A percentile compares a stretch with the other conserved stretches of the same genome.
These are phyloP conservation scores for Fusarium agapanthi DNA, from an alignment of 2,329 filamentous ascomycete species.

Conservation along the genomic window DNA sequence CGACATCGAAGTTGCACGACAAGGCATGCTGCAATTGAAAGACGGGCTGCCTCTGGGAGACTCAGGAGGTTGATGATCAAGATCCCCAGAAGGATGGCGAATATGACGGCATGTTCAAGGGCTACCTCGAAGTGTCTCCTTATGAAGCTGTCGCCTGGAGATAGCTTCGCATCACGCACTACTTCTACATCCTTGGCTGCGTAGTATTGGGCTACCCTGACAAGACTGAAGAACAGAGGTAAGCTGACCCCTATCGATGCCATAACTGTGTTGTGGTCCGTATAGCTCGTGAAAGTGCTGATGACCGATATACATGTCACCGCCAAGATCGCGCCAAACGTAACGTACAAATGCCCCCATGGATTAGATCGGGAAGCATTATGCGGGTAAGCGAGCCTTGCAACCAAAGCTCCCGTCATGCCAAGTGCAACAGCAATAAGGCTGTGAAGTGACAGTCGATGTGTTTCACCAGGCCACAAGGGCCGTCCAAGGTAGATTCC, in stretches of 20 bases:
- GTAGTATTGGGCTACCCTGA: slow-evolving; percentile 30
- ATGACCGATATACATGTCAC: neutral
- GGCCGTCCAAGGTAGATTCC: slow-evolving; percentile 24
- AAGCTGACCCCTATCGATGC: slow-evolving; percentile 26
- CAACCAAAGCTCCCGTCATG: slow-evolving; percentile 16
- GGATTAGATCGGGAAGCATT: slow-evolving; percentile 14
- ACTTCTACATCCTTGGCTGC: slow-evolving; percentile 22
- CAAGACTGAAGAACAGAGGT: slow-evolving; percentile 29
- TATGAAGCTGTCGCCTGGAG: neutral
- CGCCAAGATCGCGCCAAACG: slow-evolving; percentile 11
- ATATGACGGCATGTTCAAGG: slow-evolving; percentile 14
- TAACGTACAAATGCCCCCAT: slow-evolving; percentile 33
- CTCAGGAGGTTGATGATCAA: neutral
- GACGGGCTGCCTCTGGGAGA: slow-evolving; percentile 16
- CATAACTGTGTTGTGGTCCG: slow-evolving; percentile 8
- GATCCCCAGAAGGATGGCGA: neutral
- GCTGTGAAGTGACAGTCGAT: slow-evolving; percentile 1
- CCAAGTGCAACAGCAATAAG: slow-evolving; percentile 28
- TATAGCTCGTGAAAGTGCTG: neutral
- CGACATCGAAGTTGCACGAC: slow-evolving; percentile 12
- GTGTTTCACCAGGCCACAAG: slow-evolving; percentile 7
- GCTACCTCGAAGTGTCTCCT: slow-evolving; percentile 13
- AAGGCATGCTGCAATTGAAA: slow-evolving; percentile 26
- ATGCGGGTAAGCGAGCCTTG: slow-evolving; percentile 2
- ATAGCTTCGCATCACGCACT: slow-evolving; percentile 1